Evolutionary conservation across 2,329 filamentous ascomycete species (phyloP), one percentile per base, ranked within the genome.

Genomic region (Talaromyces sp.): DNA sequence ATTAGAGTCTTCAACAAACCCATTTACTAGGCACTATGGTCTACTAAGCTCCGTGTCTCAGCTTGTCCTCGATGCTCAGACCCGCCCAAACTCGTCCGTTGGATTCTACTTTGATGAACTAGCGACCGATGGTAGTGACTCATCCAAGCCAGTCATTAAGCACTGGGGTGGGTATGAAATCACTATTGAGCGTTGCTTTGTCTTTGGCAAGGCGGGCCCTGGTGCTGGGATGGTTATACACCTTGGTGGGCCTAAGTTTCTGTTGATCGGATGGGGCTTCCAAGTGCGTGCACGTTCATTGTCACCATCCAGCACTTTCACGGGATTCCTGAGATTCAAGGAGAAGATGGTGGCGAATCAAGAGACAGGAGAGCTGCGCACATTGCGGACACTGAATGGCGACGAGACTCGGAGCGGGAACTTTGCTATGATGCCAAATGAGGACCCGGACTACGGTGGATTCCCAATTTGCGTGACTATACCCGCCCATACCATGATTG

Each of bases 391-490:
- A 17, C 54, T 80, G 20, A 75, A 76, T 49, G 76, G 77, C 0
- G 77, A 80, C 55, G 77, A 80, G 68, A 79, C 76, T 4, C 61
- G 74, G 20, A 77, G 75, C 57, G 80, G 81, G 1, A 67, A 69
- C 42, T 78, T 75, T 43, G 62, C 75, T 16, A 80, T 83, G 57
- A 85, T 85, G 82, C 82, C 80, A 1, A 81, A 77, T 52, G 78
- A 82, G 30, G 72, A 82, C 30, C 80, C 80, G 0, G 80, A 83
- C 54, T 83, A 83, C 61, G 81, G 81, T 1, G 79, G 78, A 0
- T 83, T 83, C 52, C 80, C 80, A 0, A 83, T 83, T 29, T 75
- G 75, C 22, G 75, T 84, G 1, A 83, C 80, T 0, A 77, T 83
- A 29, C 81, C 80, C 1, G 78, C 80, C 0, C 65, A 74, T 49